These are phyloP conservation scores for Botrytis cinerea DNA, from an alignment of 2,329 filamentous ascomycete genomes.

Conservation along the genomic window DNA sequence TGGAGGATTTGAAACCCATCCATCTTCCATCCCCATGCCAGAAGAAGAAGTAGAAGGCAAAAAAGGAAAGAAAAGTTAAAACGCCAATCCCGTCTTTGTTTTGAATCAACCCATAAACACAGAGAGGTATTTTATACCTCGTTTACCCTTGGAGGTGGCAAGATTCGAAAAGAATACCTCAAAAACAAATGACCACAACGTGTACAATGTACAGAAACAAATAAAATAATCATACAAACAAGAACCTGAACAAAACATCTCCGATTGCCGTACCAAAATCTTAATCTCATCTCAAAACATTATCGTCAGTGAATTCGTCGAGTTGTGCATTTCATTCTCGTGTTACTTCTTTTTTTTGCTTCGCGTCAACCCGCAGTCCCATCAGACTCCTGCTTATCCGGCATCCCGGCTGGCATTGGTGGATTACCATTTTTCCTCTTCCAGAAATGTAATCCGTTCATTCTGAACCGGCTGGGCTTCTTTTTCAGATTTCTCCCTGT, in stretches of 20 bases:
- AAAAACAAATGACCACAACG: constrained; percentile 13
- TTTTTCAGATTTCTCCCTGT: constrained; percentile 58
- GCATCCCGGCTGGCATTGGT: constrained; percentile 28
- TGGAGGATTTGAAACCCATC: background rate
- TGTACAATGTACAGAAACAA: constrained; percentile 25
- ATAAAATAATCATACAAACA: constrained; percentile 26
- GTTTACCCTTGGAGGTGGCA: background rate
- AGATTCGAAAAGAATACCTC: constrained; percentile 9
- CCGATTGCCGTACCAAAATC: constrained; percentile 20
- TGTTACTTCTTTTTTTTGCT: background rate
- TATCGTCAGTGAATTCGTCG: constrained; percentile 22
- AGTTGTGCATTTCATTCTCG: constrained; percentile 16
- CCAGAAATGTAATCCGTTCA: constrained; percentile 49
- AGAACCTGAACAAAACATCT: constrained; percentile 21
- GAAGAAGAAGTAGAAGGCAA: background rate
- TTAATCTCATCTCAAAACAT: constrained; percentile 27
- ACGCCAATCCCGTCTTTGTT: constrained; percentile 20
- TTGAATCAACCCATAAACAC: constrained; percentile 24
- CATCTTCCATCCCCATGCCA: constrained; percentile 17
- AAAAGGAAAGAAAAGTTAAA: background rate
- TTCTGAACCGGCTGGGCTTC: constrained; percentile 63
- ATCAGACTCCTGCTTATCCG: constrained; percentile 20
- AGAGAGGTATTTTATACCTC: constrained; percentile 20
- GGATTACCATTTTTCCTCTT: constrained; percentile 40
- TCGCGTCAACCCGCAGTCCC: constrained; percentile 12